These are phyloP conservation scores for Nigrograna mackinnonii DNA, from an alignment of 2,329 filamentous ascomycete species.

Conservation along the genomic window DNA sequence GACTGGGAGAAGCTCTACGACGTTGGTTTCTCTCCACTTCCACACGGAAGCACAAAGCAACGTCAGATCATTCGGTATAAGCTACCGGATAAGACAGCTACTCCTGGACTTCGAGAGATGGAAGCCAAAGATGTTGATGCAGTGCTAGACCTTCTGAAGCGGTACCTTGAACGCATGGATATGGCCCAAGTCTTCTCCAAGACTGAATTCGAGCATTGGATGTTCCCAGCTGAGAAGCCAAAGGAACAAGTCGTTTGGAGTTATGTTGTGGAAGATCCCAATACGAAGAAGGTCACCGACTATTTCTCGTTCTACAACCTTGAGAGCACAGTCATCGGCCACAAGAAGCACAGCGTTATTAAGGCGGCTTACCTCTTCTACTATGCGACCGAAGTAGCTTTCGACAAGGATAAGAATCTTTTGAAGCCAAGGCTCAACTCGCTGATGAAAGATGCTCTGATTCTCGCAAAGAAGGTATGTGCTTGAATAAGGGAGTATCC, in stretches of 20 bases:
- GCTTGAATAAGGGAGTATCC: no score
- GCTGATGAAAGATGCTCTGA: conserved; percentile 81
- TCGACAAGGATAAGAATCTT: conserved; percentile 60
- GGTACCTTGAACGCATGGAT: conserved; percentile 79
- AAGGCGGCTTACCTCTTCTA: conserved; percentile 96
- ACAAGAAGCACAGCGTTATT: conserved; percentile 76
- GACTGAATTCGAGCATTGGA: conserved; percentile 86
- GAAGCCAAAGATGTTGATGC: conserved; percentile 75
- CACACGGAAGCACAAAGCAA: conserved; percentile 78
- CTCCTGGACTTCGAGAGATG: conserved; percentile 79
- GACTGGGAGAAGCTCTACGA: conserved; percentile 98
- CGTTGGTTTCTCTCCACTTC: conserved; percentile 89
- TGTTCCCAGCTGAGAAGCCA: conserved; percentile 65
- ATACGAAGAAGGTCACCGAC: conserved; percentile 83
- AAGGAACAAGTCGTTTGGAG: conserved; percentile 84
- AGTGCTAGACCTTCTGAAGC: conserved; percentile 73
- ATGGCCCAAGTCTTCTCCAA: conserved; percentile 80
- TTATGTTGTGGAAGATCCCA: conserved; percentile 78
- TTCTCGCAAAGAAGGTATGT: conserved; percentile 76
- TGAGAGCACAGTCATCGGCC: conserved; percentile 87
- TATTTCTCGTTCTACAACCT: conserved; percentile 97
- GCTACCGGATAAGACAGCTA: conserved; percentile 73
- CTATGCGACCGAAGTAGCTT: conserved; percentile 84
- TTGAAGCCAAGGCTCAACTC: conserved; percentile 80
- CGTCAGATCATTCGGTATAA: conserved; percentile 87